Percentiles rank a stretch among this genome's conserved stretches.
phyloP scores from a whole-genome alignment of 2,329 filamentous ascomycete genomes.

The Lasiodiplodia citricola region DNA sequence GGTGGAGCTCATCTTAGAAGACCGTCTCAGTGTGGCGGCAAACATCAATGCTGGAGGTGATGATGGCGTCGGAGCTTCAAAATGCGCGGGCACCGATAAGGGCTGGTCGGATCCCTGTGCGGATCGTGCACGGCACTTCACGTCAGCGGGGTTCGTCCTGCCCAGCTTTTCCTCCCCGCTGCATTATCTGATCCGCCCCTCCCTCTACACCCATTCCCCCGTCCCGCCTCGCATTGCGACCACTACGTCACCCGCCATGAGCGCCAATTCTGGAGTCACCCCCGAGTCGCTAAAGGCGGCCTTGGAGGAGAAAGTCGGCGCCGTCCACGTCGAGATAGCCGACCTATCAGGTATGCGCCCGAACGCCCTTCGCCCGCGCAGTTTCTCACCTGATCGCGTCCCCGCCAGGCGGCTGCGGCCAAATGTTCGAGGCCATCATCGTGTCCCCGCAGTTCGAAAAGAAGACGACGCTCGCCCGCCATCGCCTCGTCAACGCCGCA shows the following conservation, averaged over 20 bases:
- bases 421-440: slow-evolving; percentile 73
- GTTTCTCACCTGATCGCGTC: neutral
- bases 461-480: slow-evolving; percentile 76
- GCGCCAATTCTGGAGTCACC: slow-evolving; percentile 66
- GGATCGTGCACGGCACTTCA: slow-evolving; percentile 9
- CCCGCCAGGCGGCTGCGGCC: slow-evolving; percentile 69
- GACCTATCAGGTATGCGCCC: slow-evolving; percentile 81
- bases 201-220: slow-evolving; percentile 24
- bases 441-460: slow-evolving; percentile 60
- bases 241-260: slow-evolving; percentile 41
- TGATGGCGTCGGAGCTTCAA: neutral
- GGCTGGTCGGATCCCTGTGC: slow-evolving; percentile 11
- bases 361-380: neutral
- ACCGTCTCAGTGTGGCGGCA: slow-evolving; percentile 40
- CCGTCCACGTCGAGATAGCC: slow-evolving; percentile 82
- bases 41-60: slow-evolving; percentile 28
- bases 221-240: slow-evolving; percentile 10
- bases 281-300: slow-evolving; percentile 72
- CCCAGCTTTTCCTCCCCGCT: slow-evolving; percentile 23
- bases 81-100: slow-evolving; percentile 4
- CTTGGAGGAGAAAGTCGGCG: slow-evolving; percentile 72
- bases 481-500: slow-evolving; percentile 82
- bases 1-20: slow-evolving; percentile 47
- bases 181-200: slow-evolving; percentile 29
- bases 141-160: slow-evolving; percentile 17